Base-by-base conservation (phyloP, 1,139 yeast species). In the Suhomyces anneliseae region DNA sequence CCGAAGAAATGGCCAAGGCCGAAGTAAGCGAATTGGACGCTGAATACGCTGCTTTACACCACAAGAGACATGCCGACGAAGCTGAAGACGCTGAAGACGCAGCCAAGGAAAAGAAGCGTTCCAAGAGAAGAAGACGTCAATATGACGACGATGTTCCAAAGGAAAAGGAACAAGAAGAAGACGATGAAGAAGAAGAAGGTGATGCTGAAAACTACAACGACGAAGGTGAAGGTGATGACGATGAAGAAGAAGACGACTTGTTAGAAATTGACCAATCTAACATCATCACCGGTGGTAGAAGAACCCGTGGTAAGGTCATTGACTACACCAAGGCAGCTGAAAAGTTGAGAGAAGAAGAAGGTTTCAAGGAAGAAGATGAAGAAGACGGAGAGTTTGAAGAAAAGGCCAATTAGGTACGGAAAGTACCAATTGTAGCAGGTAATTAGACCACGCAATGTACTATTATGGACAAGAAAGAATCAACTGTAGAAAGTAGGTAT, bases 291-390 rank as follows among this genome's bases (percentile, higher is more conserved):
- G 74, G 83, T 27, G 96, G 96, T 11, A 81, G 96, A 68, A 87
- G 98, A 73, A 90, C 97, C 10, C 82, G 97, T 57, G 96, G 97
- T 19, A 87, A 85, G 64, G 87, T 86, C 33, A 86, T 92, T 58
- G 97, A 92, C 68, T 92, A 87, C 66, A 78, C 82, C 52, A 85
- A 88, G 67, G 92, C 95, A n/a, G 89, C 90, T 29, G 87, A 81
- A 54, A 80, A 87, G 60, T 70, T 89, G 60, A 83, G 80, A 46
- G 66, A 71, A 46, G 85, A 80, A 52, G 65, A 65, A n/a, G 74
- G 66, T 7, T 61, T 57, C 33, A 57, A 55, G 27, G 65, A 60
- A 32, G 65, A 59, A 14, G 69, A 59, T 9, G 70, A 65, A 34
- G 74, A 67, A 11, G 83, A 69, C 34, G 77, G 63, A n/a, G 79